Evolutionary conservation across 2,329 filamentous ascomycete species (phyloP).

Genomic region (Emergomyces orientalis): DNA sequence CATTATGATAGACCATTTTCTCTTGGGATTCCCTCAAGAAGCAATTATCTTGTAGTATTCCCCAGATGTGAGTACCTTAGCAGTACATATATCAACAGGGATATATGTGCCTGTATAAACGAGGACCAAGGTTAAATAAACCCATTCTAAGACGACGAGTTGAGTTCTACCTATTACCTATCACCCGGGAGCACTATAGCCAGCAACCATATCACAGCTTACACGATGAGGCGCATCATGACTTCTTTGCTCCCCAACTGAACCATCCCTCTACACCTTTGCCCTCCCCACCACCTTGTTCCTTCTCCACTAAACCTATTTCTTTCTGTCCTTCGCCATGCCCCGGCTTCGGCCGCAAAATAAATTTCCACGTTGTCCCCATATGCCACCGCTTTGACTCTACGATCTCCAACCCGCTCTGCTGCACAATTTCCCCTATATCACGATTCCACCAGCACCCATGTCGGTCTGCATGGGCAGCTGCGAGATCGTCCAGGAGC

Average conservation of each 20-base stretch:
- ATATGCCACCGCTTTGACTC: conserved; percentile 40
- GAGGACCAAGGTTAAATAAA: not conserved
- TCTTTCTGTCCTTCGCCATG: not conserved
- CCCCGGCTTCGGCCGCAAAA: conserved; percentile 26
- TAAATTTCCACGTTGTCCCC: conserved; percentile 41
- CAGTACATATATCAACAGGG: no score
- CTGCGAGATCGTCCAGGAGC: conserved; percentile 39
- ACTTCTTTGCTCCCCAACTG: not conserved
- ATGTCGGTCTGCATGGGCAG: conserved; percentile 41
- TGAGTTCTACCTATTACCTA: not conserved
- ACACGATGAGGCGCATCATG: not conserved
- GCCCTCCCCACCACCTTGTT: not conserved
- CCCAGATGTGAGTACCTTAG: no score
- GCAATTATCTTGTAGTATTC: no score
- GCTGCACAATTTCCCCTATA: conserved; percentile 39
- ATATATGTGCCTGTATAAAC: not conserved
- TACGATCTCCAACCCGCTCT: conserved; percentile 41
- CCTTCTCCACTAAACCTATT: not conserved
- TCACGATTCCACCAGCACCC: conserved; percentile 47
- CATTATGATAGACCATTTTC: not conserved
- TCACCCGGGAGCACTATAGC: not conserved
- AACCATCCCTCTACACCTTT: not conserved
- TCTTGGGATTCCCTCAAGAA: no score
- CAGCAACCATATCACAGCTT: not conserved
- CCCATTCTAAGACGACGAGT: not conserved